Evolutionary conservation across 2,329 filamentous ascomycete genomes (phyloP), one percentile per base, ranked within the genome.

Genomic region (Neofusicoccum kwambonambiense): DNA sequence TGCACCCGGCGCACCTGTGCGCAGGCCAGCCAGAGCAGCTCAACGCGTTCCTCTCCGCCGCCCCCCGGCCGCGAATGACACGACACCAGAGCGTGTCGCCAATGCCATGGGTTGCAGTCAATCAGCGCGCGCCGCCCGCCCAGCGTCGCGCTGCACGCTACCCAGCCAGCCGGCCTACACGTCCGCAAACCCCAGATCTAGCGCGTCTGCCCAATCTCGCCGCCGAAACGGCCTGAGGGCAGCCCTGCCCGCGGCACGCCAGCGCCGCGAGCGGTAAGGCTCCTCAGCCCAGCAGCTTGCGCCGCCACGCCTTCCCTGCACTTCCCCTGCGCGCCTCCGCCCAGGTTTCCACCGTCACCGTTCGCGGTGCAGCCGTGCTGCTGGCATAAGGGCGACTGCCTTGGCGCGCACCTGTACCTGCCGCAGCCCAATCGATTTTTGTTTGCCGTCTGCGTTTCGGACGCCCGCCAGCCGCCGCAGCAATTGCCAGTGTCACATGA

Each of bases 1-100:
- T 27, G 35, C 35, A 17, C n/a, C 51, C 35, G 37, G 35, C 17
- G 51, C 51, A 35, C 51, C 39, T 37, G 31, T 35, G 27, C 54
- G 37, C 41, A 34, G 51, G 35, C 51, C 34, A 22, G 37, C 42
- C 39, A 11, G 39, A 19, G 41, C 42, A 17, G 22, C 56, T 60
- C 56, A 60, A 60, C 56, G 56, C 56, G 56, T 39, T 60, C 56
- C 56, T 60, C 42, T 60, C 56, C 42, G 56, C 42, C 56, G 56
- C 56, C 56, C 56, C 54, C 56, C 56, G 56, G 54, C 39, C 56
- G 15, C n/a, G 50, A 37, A 60, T 60, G 56, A 60, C 56, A 60
- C 56, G 56, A 60, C 56, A 60, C 41, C 50, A 22, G 8, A 52
- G n/a, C 31, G 31, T 39, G 49, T 51, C 49, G 49, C 49, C 52